phyloP scores from a whole-genome alignment of 2,329 filamentous ascomycete species.

The Chaetomiaceae sp. region DNA sequence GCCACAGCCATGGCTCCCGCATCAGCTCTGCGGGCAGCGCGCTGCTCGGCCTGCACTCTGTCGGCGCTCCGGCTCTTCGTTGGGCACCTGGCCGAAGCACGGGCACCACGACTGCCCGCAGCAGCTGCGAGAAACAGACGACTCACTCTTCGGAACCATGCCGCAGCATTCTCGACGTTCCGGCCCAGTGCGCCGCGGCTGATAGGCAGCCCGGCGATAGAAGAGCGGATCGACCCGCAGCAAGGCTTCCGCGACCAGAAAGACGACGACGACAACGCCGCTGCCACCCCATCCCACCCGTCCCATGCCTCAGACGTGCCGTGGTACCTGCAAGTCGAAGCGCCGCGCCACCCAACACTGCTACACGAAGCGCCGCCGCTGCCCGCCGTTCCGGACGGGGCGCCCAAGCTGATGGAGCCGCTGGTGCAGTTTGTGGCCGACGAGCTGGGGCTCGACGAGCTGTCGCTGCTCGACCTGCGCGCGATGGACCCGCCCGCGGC shows the following conservation, averaged over 20 bases:
- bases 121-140: neutral
- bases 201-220: conserved; percentile 17
- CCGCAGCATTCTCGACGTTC: conserved; percentile 20
- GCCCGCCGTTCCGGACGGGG: conserved; percentile 54
- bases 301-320: conserved; percentile 27
- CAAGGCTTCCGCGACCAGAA: conserved; percentile 4
- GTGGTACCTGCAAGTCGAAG: conserved; percentile 82
- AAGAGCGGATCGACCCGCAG: conserved; percentile 18
- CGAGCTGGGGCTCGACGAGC: conserved; percentile 78
- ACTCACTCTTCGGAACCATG: conserved; percentile 1
- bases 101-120: neutral
- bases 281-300: neutral
- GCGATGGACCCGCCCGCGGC: conserved; percentile 79
- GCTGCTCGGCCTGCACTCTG: conserved; percentile 27
- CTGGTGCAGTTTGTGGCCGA: conserved; percentile 74
- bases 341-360: conserved; percentile 45
- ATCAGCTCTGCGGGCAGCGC: conserved; percentile 19
- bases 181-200: conserved; percentile 15
- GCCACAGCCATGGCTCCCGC: conserved; percentile 21
- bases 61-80: conserved; percentile 24
- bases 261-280: neutral
- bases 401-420: conserved; percentile 64
- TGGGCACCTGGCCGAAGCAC: conserved; percentile 7
- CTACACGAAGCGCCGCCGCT: conserved; percentile 41
- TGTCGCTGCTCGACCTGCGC: conserved; percentile 77